A percentile compares a stretch with the other conserved stretches of the same genome.
Evolutionary conservation across 805 yeast species (phyloP).

Genomic region (Candida oleophila): DNA sequence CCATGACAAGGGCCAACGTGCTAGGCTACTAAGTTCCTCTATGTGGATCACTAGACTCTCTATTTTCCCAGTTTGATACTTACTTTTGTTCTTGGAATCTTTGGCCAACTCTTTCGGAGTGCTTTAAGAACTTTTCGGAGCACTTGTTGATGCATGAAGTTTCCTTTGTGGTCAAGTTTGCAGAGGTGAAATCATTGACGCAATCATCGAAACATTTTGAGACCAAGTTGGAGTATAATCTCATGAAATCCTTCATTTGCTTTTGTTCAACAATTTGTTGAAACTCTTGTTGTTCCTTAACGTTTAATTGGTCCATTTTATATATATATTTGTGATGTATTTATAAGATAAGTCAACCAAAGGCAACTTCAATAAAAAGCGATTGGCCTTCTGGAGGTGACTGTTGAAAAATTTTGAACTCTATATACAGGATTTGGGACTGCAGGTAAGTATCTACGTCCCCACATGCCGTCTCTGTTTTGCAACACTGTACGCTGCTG

Average conservation of each 20-base stretch:
- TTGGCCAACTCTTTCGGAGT: slow-evolving; percentile 96
- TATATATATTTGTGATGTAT: slow-evolving; percentile 6
- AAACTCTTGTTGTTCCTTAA: slow-evolving; percentile 94
- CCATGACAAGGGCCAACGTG: too few species aligned
- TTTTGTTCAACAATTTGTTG: slow-evolving; percentile 94
- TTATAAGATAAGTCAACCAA: slow-evolving; percentile 1
- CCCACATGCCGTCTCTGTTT: too few species aligned
- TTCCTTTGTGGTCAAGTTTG: slow-evolving; percentile 81
- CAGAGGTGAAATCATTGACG: slow-evolving; percentile 96
- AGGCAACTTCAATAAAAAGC: neutral
- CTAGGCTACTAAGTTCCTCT: too few species aligned
- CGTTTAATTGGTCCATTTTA: slow-evolving; percentile 90
- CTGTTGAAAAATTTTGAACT: slow-evolving; percentile 1
- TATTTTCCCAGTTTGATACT: slow-evolving; percentile 13
- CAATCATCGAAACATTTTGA: slow-evolving; percentile 97
- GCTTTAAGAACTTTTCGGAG: slow-evolving; percentile 96
- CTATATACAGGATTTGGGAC: slow-evolving; percentile 1
- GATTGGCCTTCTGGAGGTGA: neutral
- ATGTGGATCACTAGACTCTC: neutral
- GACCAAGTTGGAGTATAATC: slow-evolving; percentile 88
- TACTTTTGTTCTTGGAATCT: slow-evolving; percentile 97
- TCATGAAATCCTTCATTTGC: slow-evolving; percentile 99
- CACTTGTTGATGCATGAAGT: slow-evolving; percentile 84
- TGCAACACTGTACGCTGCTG: too few species aligned
- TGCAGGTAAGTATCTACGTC: too few species aligned